Conservation (phyloP, 2,329 filamentous ascomycete genomes). For the Fusarium dimerum region DNA sequence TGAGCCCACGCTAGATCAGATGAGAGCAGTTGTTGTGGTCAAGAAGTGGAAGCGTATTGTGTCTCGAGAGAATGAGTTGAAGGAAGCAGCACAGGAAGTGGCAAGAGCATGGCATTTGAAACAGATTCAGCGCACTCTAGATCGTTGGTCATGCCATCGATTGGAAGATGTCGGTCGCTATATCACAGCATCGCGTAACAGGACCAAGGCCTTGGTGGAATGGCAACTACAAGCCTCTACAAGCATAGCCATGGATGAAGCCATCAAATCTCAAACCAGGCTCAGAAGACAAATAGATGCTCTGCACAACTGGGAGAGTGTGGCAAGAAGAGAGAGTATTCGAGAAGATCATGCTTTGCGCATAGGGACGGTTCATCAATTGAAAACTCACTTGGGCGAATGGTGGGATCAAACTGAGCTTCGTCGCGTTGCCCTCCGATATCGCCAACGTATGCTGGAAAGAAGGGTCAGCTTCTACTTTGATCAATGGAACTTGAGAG, state of each 20-base stretch:
- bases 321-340: slow-evolving; percentile 8
- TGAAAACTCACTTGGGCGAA: slow-evolving; percentile 26
- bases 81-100: slow-evolving; percentile 25
- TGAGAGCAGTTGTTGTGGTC: slow-evolving; percentile 31
- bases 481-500: slow-evolving; percentile 35
- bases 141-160: slow-evolving; percentile 31
- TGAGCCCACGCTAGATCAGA: slow-evolving; percentile 31
- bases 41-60: slow-evolving; percentile 37
- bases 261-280: slow-evolving; percentile 18
- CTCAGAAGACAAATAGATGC: slow-evolving; percentile 12
- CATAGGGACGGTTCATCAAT: slow-evolving; percentile 22
- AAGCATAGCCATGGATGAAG: slow-evolving; percentile 12
- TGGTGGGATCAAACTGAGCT: slow-evolving; percentile 36
- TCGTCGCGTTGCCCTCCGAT: slow-evolving; percentile 25
- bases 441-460: slow-evolving; percentile 18
- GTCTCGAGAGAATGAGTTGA: slow-evolving; percentile 30
- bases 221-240: slow-evolving; percentile 25
- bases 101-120: slow-evolving; percentile 21
- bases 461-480: slow-evolving; percentile 26
- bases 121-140: slow-evolving; percentile 21
- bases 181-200: slow-evolving; percentile 17
- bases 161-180: slow-evolving; percentile 22
- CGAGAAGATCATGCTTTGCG: slow-evolving; percentile 12
- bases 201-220: slow-evolving; percentile 16
- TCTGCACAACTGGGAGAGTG: slow-evolving; percentile 26